phyloP scores from a whole-genome alignment of 202 grass and related monocot species.

The Saccharum hybrid region DNA sequence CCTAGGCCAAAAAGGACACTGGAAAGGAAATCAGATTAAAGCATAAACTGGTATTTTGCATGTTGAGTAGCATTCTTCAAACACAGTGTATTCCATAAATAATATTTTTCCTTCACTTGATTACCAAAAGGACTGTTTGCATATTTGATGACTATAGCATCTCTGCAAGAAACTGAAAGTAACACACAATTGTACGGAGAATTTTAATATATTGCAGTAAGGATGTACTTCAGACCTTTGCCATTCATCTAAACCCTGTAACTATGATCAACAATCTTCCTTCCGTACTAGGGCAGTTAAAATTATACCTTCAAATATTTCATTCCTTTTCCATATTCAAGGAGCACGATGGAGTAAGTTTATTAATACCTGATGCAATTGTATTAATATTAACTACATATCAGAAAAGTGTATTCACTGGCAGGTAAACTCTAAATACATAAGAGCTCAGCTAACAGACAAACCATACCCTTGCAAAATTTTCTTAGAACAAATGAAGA shows the following conservation, averaged over 20 bases:
- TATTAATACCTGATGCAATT: slow-evolving; percentile 39
- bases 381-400: slow-evolving; percentile 35
- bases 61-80: slow-evolving; percentile 2
- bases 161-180: slow-evolving; percentile 8
- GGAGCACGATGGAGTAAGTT: slow-evolving; percentile 32
- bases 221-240: slow-evolving; percentile 25
- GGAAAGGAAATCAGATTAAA: not conserved
- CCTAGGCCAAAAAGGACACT: not conserved
- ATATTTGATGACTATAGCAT: not conserved
- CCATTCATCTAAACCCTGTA: not conserved
- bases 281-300: slow-evolving; percentile 23
- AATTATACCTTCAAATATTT: slow-evolving; percentile 43
- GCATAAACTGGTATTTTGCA: not conserved
- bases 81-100: not conserved
- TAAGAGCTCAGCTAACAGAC: slow-evolving; percentile 26
- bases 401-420: not conserved
- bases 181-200: not conserved
- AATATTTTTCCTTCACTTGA: not conserved
- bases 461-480: not conserved
- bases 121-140: not conserved
- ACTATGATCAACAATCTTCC: slow-evolving; percentile 17
- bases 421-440: slow-evolving; percentile 19
- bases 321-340: slow-evolving; percentile 41
- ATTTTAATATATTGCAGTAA: slow-evolving; percentile 11
- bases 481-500: slow-evolving; percentile 16